Base-by-base conservation (phyloP, 768 basidiomycete species). In the Rhodotorula paludigena region DNA sequence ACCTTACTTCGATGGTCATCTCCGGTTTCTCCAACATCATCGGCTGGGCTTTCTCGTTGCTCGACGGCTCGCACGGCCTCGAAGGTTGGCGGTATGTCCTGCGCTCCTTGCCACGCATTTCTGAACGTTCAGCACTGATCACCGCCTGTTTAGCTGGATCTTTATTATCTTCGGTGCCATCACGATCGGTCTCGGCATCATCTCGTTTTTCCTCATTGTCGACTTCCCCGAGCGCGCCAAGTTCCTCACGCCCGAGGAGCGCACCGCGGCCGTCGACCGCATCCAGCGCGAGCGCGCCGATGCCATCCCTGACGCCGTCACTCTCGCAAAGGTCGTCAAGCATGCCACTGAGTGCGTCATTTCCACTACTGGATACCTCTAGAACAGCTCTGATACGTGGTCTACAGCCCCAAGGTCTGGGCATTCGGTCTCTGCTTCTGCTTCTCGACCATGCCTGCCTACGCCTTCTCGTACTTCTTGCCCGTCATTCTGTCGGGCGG, bases 141-240 rank as follows among this genome's bases (percentile, higher is more conserved):
- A 5, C 8, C 28, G 11, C 18, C 10, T 23, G 5, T 4, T 3
- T 64, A 23, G 32, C 47, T 38, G 51, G 39, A 25, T 61, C 23
- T 52, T 52, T 51, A 32, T 61, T 30, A 28, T 61, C 2, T 52
- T 61, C 51, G 60, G 59, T 55, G 54, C 72, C 62, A 61, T 77
- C 67, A 74, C 73, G 5, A 58, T 74, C 45, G 74, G 45, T 3
- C 68, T 77, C 45, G 76, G 73, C 20, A 25, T 77, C 35, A 38
- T 76, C 53, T 71, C 72, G n/a, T 58, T 32, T 38, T 53, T 76
- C 58, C 33, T 73, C 53, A 45, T 69, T 39, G 28, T 77, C 51
- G 77, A 78, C 62, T 78, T 78, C 76, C 78, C 78, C 39, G 78
- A 77, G 55, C 75, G 74, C 63, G 71, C 64, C 45, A 76, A 53